Percentiles rank a stretch among this genome's conserved stretches.
Conservation (phyloP, 805 yeast genomes). For the Sugiyamaella lignohabitans region DNA sequence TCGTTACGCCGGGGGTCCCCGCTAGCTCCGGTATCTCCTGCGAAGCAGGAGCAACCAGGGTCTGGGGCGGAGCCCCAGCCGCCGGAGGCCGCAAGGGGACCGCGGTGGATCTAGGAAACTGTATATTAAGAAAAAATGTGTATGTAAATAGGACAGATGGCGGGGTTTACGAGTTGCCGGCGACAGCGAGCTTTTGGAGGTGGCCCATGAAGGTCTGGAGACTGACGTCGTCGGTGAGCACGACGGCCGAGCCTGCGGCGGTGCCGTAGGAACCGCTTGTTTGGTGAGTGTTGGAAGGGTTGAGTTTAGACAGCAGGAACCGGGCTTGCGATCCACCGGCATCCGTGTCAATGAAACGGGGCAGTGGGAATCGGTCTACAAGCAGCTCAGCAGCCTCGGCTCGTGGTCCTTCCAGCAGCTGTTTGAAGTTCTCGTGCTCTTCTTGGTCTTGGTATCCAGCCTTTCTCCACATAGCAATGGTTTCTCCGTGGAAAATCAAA, state of each 20-base stretch:
- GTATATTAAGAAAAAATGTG: too few relatives aligned
- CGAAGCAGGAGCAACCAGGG: too few relatives aligned
- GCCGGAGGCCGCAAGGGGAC: too few relatives aligned
- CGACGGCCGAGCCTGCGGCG: slow-evolving; percentile 60
- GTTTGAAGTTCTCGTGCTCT: slow-evolving; percentile 83
- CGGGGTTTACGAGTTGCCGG: slow-evolving; percentile 26
- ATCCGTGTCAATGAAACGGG: slow-evolving; percentile 94
- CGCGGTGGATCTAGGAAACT: too few relatives aligned
- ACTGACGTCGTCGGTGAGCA: slow-evolving; percentile 93
- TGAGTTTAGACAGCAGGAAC: slow-evolving; percentile 87
- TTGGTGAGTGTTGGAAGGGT: slow-evolving; percentile 84
- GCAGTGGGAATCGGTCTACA: slow-evolving; percentile 93
- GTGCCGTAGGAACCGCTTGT: slow-evolving; percentile 49
- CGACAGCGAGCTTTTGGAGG: slow-evolving; percentile 83
- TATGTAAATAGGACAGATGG: too few relatives aligned
- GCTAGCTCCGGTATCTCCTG: too few relatives aligned
- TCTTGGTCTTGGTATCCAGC: slow-evolving; percentile 89
- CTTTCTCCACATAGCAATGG: slow-evolving; percentile 93
- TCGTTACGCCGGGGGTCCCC: too few relatives aligned
- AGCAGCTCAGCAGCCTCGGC: slow-evolving; percentile 87
- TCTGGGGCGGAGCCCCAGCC: too few relatives aligned
- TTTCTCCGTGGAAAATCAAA: slow-evolving; percentile 89
- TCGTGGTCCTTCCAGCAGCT: slow-evolving; percentile 80
- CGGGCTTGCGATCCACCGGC: slow-evolving; percentile 99
- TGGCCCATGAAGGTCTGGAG: slow-evolving; percentile 94